Evolutionary conservation across 169 alveolate species (phyloP).

Genomic region (Cryptosporidium meleagridis): DNA sequence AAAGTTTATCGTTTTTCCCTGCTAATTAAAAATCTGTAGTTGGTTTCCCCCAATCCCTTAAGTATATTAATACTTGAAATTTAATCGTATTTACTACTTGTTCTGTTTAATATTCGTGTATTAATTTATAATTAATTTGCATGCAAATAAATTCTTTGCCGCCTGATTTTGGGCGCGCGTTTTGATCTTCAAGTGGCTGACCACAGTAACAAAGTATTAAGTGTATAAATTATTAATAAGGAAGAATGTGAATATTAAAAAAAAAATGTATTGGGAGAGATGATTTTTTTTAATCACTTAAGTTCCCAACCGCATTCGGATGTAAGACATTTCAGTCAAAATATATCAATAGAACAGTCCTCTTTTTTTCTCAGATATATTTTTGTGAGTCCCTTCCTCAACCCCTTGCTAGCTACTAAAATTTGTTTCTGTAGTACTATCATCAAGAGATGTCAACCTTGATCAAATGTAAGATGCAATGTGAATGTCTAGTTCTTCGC

Average conservation of each 20-base stretch:
- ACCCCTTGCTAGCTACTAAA: neutral
- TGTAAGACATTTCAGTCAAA: neutral
- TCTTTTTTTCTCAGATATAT: neutral
- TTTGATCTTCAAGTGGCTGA: slow-evolving; percentile 59
- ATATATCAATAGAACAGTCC: no score
- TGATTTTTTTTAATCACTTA: no score
- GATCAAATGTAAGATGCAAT: no score
- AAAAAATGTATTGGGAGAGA: neutral
- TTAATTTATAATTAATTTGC: neutral
- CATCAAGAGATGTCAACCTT: no score
- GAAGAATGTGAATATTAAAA: neutral
- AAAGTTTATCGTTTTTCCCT: neutral
- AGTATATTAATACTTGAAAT: neutral
- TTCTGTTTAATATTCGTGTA: slow-evolving; percentile 10
- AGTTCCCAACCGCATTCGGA: neutral
- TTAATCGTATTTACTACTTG: slow-evolving; percentile 1
- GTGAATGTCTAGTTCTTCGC: no score
- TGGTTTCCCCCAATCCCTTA: neutral
- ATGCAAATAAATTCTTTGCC: slow-evolving; percentile 17
- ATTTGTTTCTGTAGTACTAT: no score
- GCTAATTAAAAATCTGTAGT: neutral
- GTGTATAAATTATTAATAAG: neutral
- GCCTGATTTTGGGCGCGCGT: slow-evolving; percentile 33
- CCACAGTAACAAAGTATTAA: slow-evolving; percentile 20
- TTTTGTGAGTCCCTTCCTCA: no score